Evolutionary conservation across 768 basidiomycete species (phyloP).

Genomic region (Boletus vinaceobasis): DNA sequence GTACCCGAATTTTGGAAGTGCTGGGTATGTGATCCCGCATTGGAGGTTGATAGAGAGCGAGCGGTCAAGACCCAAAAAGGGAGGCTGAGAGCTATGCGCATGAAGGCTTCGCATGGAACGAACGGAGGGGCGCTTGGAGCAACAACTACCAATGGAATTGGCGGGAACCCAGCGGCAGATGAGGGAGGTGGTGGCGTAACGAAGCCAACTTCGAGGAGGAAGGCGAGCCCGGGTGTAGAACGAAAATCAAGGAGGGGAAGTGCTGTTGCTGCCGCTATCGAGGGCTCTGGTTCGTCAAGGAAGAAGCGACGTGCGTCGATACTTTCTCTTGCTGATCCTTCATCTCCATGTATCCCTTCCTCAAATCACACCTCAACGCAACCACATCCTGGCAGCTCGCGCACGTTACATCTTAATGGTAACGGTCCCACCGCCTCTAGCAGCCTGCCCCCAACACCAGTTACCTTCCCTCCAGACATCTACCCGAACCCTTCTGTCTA

Average conservation of each 20-base stretch:
- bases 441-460: constrained; percentile 25
- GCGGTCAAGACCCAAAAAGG: constrained; percentile 46
- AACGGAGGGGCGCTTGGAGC: constrained; percentile 18
- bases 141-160: constrained; percentile 18
- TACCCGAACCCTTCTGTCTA: constrained; percentile 38
- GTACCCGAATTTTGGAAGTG: constrained; percentile 79
- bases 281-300: constrained; percentile 32
- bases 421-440: not conserved
- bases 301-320: constrained; percentile 41
- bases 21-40: constrained; percentile 56
- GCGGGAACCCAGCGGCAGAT: constrained; percentile 13
- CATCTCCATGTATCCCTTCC: constrained; percentile 13
- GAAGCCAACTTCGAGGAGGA: constrained; percentile 31
- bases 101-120: constrained; percentile 26
- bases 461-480: constrained; percentile 36
- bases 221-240: constrained; percentile 39
- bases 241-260: constrained; percentile 36
- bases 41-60: constrained; percentile 45
- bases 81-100: constrained; percentile 33
- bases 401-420: constrained; percentile 12
- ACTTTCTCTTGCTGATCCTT: constrained; percentile 24
- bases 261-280: constrained; percentile 34
- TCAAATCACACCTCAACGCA: constrained; percentile 12
- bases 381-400: constrained; percentile 16
- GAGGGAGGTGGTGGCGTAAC: constrained; percentile 15